Conservation (phyloP, 176 grass and related monocot genomes). For the Urochloa ruziziensis region DNA sequence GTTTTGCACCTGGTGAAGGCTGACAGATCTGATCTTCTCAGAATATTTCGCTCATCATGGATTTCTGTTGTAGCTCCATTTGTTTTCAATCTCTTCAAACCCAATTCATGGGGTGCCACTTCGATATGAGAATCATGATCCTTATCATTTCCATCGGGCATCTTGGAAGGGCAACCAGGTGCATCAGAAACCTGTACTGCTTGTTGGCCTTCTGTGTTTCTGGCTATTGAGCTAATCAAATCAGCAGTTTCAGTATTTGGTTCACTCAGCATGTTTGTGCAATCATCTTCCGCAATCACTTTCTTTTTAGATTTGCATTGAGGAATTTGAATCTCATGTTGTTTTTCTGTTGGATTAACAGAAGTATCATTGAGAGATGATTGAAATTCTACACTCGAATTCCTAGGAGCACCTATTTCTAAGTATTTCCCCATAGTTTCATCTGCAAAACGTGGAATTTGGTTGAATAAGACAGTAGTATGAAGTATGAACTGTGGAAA, state of each 20-base stretch:
- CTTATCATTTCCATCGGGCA: constrained; percentile 50
- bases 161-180: constrained; percentile 45
- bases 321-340: constrained; percentile 31
- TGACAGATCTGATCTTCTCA: constrained; percentile 74
- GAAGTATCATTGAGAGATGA: constrained; percentile 39
- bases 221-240: constrained; percentile 72
- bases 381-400: constrained; percentile 46
- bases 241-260: constrained; percentile 60
- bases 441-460: constrained; percentile 46
- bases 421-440: constrained; percentile 79
- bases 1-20: constrained; percentile 92
- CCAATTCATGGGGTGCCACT: constrained; percentile 56
- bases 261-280: constrained; percentile 27
- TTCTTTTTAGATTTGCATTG: constrained; percentile 43
- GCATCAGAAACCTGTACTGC: constrained; percentile 18
- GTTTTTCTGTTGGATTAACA: constrained; percentile 48
- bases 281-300: constrained; percentile 15
- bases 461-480: constrained; percentile 22
- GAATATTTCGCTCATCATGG: constrained; percentile 59
- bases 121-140: constrained; percentile 22
- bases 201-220: constrained; percentile 39
- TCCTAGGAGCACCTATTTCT: constrained; percentile 74
- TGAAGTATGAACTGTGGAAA: neutral
- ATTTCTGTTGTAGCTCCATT: constrained; percentile 30
- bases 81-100: constrained; percentile 75